phyloP scores from a whole-genome alignment of 139 green algal genomes.

The Micromonas pusilla region DNA sequence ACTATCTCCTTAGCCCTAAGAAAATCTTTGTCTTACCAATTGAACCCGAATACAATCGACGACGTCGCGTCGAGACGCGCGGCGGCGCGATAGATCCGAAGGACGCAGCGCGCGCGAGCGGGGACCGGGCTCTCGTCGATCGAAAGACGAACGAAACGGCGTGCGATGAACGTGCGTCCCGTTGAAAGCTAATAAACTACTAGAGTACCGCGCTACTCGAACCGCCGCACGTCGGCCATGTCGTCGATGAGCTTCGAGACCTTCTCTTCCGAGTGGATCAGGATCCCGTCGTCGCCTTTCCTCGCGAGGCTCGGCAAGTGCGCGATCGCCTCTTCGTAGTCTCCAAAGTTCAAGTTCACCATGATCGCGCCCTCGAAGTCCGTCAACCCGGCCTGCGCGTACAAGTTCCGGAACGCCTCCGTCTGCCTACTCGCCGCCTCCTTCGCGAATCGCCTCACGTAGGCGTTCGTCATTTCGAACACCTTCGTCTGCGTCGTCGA shows the following conservation, averaged over 20 bases:
- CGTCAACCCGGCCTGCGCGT: neutral
- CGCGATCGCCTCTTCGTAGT: slow-evolving; percentile 12
- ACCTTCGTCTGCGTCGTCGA: slow-evolving; percentile 11
- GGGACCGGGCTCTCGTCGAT: too few species aligned
- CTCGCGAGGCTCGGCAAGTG: neutral
- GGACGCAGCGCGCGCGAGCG: neutral
- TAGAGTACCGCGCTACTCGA: slow-evolving; percentile 6
- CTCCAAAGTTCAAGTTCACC: neutral
- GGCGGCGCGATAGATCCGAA: neutral
- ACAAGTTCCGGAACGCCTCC: slow-evolving; percentile 1
- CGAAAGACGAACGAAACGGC: too few species aligned
- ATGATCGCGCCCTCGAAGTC: slow-evolving; percentile 9
- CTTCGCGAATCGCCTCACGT: neutral
- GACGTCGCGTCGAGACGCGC: neutral
- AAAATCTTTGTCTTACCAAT: too few species aligned
- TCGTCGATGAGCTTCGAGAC: slow-evolving; percentile 6
- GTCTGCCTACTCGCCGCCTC: too few species aligned
- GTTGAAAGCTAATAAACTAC: too few species aligned
- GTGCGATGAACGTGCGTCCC: too few species aligned
- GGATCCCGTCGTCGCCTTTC: neutral
- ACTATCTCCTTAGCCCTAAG: too few species aligned
- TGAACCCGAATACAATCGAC: too few species aligned
- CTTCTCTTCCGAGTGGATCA: neutral
- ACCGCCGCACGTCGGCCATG: slow-evolving; percentile 9
- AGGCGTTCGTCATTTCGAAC: slow-evolving; percentile 7